phyloP scores from a whole-genome alignment of 257 asterid genomes.

The Plantago elongata region DNA sequence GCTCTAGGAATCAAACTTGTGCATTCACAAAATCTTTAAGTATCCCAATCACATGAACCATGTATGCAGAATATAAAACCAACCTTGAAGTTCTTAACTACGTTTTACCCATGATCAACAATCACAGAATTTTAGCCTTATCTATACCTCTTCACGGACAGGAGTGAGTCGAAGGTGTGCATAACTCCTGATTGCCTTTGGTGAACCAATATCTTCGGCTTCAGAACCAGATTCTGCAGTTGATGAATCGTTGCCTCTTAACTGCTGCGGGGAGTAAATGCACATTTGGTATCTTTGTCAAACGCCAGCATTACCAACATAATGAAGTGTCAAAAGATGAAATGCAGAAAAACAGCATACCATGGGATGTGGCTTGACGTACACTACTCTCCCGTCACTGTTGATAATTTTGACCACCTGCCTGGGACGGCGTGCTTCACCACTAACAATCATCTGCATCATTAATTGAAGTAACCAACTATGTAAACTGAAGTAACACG shows the following conservation, averaged over 20 bases:
- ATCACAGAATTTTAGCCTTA: conserved; percentile 14
- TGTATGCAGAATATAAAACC: neutral
- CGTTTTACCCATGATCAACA: neutral
- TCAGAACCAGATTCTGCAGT: conserved; percentile 81
- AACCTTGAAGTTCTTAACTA: conserved; percentile 3
- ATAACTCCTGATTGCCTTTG: conserved; percentile 47
- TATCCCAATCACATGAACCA: neutral
- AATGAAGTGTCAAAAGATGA: conserved; percentile 1
- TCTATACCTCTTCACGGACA: conserved; percentile 63
- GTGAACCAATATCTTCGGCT: conserved; percentile 77
- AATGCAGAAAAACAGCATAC: conserved; percentile 33
- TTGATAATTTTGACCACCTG: conserved; percentile 87
- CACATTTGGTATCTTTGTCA: conserved; percentile 10
- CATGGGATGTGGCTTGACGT: conserved; percentile 81
- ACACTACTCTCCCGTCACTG: conserved; percentile 92
- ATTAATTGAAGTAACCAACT: conserved; percentile 16
- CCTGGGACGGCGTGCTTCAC: conserved; percentile 76
- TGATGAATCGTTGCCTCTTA: conserved; percentile 67
- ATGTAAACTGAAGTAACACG: conserved; percentile 2
- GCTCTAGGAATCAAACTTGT: too few relatives aligned
- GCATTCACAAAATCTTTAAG: too few relatives aligned
- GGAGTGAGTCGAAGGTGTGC: conserved; percentile 68
- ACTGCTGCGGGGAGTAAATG: conserved; percentile 28
- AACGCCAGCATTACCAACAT: neutral
- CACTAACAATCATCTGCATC: conserved; percentile 73